Conservation (phyloP, 768 basidiomycete species). For the Chalciporus piperatus region DNA sequence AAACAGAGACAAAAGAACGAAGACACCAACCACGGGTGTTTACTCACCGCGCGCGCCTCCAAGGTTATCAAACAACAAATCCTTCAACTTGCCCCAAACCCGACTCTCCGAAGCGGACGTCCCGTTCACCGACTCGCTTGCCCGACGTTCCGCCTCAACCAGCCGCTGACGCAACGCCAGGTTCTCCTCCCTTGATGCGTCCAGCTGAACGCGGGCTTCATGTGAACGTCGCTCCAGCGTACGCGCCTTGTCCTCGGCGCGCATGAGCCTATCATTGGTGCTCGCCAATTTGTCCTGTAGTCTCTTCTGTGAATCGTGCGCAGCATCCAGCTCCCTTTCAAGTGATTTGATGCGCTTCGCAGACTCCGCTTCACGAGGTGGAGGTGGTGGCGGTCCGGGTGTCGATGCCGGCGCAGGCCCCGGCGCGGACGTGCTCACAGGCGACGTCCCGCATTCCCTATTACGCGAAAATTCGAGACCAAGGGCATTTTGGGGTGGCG, state of each 20-base stretch:
- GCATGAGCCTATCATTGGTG: conserved; percentile 13
- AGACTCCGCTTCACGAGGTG: not conserved
- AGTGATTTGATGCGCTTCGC: conserved; percentile 17
- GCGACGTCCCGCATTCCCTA: not conserved
- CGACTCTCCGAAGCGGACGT: conserved; percentile 16
- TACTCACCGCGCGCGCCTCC: conserved; percentile 20
- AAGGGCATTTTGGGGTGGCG: conserved; percentile 18
- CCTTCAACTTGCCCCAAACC: conserved; percentile 29
- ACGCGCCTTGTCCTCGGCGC: conserved; percentile 13
- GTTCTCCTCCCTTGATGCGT: conserved; percentile 19
- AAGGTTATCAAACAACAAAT: conserved; percentile 29
- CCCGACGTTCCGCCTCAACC: conserved; percentile 20
- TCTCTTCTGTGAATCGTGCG: conserved; percentile 11
- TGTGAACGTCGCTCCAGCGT: conserved; percentile 23
- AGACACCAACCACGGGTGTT: not conserved
- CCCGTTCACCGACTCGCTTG: conserved; percentile 15
- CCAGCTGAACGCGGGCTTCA: conserved; percentile 16
- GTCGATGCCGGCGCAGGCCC: not conserved
- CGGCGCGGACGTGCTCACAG: not conserved
- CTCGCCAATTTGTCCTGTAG: conserved; percentile 19
- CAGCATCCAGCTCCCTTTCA: conserved; percentile 23
- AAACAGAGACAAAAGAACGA: conserved; percentile 3
- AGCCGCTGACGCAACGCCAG: conserved; percentile 23
- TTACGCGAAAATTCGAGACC: conserved; percentile 25
- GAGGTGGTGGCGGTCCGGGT: not conserved